Conservation (phyloP, 148 eudicot species). For the Polygonum maritimum region DNA sequence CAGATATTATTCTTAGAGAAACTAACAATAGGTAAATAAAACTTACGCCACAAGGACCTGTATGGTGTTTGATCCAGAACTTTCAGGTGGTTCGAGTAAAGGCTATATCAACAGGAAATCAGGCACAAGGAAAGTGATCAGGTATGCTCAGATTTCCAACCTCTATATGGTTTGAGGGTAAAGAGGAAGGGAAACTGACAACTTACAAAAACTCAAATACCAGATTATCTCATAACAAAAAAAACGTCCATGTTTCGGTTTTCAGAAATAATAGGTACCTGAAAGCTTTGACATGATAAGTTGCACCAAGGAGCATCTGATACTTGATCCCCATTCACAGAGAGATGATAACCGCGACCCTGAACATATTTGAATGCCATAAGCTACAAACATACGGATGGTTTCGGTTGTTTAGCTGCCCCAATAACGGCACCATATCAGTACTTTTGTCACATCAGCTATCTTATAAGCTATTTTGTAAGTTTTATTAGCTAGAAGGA, state of each 20-base stretch:
- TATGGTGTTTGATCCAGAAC: conserved; percentile 29
- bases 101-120: conserved; percentile 33
- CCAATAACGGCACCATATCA: too few species aligned
- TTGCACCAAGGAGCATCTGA: conserved; percentile 62
- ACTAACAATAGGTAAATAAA: not conserved
- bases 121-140: not conserved
- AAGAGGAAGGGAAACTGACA: not conserved
- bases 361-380: conserved; percentile 13
- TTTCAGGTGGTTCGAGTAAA: conserved; percentile 47
- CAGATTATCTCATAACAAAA: too few species aligned
- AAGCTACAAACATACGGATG: not conserved
- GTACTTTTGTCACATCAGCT: too few species aligned
- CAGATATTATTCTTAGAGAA: not conserved
- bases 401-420: not conserved
- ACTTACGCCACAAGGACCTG: conserved; percentile 62
- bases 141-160: not conserved
- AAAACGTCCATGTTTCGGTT: not conserved
- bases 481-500: too few species aligned
- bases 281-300: conserved; percentile 76
- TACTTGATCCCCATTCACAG: conserved; percentile 48
- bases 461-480: too few species aligned
- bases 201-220: too few species aligned
- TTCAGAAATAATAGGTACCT: conserved; percentile 27
- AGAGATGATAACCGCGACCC: conserved; percentile 75
- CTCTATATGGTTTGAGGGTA: not conserved